Base-by-base conservation (phyloP, 2,329 filamentous ascomycete genomes). In the Penicillium sp. region DNA sequence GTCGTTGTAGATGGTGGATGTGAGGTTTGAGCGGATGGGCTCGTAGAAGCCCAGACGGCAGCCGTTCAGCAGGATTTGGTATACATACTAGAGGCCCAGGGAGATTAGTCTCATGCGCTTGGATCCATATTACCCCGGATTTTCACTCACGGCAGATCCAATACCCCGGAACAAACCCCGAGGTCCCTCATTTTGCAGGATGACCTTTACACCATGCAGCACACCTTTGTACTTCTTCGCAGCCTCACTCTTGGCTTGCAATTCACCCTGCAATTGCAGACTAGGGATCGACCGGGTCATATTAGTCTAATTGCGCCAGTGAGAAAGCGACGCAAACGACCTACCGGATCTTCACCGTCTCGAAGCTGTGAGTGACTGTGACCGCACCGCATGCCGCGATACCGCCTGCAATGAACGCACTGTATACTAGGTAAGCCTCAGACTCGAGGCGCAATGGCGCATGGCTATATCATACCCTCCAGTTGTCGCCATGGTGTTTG, bases 21-120 rank as follows among this genome's bases (percentile, higher is more conserved):
- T 87, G 42, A 96, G 71, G 21, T 79, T 81, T 45, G 84, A 81
- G 69, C 94, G 90, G 76, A 97, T 85, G 5, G 94, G 94, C 72
- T 99, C 94, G 81, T 99, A 99, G 81, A 99, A 97, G 57, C 94
- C 92, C 51, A 99, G 81, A 51, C 94, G 90, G 76, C 92, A 99
- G 67, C 94, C 94, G 74, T 99, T 99, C 67, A 99, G 86, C 48
- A 96, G 85, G 68, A 97, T 85, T 78, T 99, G 94, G 78, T 99
- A 99, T 70, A 96, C 81, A 75, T 97, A 99, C 82, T 86, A 67
- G 50, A 54, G 42, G 57, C 40, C 21, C 27, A n/a, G 40, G 7
- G 22, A 16, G 4, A 24, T 58, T 45, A 53, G 52, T 8, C 14
- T 13, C 8, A 9, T 18, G 24, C 4, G 6, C 2, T 10, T 42